Conservation (phyloP, 148 eudicot genomes). For the Spergularia bocconei region DNA sequence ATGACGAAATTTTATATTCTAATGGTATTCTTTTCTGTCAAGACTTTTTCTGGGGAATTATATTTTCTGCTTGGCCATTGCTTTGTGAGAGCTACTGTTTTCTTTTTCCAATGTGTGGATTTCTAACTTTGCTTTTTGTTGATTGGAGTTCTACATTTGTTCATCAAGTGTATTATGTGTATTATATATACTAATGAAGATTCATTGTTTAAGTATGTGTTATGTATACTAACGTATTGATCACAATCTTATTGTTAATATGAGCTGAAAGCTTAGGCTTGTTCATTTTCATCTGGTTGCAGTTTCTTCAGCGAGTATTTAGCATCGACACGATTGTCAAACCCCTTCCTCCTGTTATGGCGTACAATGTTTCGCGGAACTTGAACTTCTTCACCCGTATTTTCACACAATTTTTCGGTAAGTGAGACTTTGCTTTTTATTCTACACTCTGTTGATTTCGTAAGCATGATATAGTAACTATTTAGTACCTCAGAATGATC, state of each 20-base stretch:
- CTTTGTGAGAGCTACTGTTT: not conserved
- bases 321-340: slow-evolving; percentile 86
- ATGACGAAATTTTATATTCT: too few species aligned
- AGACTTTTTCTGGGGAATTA: too few species aligned
- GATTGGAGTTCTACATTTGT: too few species aligned
- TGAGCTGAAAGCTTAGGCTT: slow-evolving; percentile 6
- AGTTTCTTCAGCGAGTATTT: slow-evolving; percentile 90
- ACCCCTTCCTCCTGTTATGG: slow-evolving; percentile 89
- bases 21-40: too few species aligned
- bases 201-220: not conserved
- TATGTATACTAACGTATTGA: not conserved
- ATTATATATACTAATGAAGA: not conserved
- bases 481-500: not conserved
- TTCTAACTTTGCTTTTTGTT: not conserved
- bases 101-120: not conserved
- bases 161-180: not conserved
- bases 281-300: slow-evolving; percentile 27
- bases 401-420: slow-evolving; percentile 93
- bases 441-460: not conserved
- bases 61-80: not conserved
- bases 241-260: not conserved
- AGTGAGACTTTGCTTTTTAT: slow-evolving; percentile 20
- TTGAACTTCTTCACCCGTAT: slow-evolving; percentile 92
- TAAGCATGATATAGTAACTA: not conserved
- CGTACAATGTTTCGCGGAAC: slow-evolving; percentile 74